A percentile compares a stretch with the other conserved stretches of the same genome.
These are phyloP conservation scores for Cairneyella variabilis DNA, from an alignment of 495 filamentous ascomycete species.

Conservation along the genomic window DNA sequence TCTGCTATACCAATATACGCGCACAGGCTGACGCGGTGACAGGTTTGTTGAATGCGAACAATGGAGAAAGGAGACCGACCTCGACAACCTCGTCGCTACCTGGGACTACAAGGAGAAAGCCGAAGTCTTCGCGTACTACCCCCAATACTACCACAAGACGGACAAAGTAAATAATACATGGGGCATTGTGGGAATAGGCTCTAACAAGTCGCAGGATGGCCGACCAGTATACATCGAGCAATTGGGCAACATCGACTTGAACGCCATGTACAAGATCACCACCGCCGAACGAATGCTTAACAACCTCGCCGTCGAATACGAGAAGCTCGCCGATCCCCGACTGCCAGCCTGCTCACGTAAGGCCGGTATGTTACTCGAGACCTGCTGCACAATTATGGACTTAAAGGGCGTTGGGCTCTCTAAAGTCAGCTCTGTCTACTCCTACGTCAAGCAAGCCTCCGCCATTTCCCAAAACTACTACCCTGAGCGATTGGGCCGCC, in stretches of 20 bases:
- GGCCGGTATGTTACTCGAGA: constrained; percentile 84
- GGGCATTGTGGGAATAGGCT: not conserved
- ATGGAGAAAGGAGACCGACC: constrained; percentile 83
- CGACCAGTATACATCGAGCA: constrained; percentile 97
- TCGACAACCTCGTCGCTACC: constrained; percentile 74
- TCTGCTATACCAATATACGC: constrained; percentile 6
- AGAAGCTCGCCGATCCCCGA: constrained; percentile 88
- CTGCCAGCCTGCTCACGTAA: constrained; percentile 95
- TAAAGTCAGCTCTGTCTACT: constrained; percentile 72
- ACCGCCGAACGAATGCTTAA: constrained; percentile 88
- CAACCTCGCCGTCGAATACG: constrained; percentile 95
- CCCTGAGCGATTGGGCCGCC: constrained; percentile 80
- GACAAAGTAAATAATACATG: constrained; percentile 66
- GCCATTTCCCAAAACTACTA: constrained; percentile 92
- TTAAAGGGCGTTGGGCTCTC: constrained; percentile 86
- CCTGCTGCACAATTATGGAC: constrained; percentile 96
- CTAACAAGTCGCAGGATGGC: constrained; percentile 62
- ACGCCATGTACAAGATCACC: constrained; percentile 88
- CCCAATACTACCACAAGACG: constrained; percentile 99
- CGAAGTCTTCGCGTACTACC: constrained; percentile 87
- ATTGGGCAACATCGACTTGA: constrained; percentile 87
- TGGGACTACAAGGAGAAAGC: constrained; percentile 91
- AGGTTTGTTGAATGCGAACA: constrained; percentile 92
- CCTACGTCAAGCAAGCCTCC: constrained; percentile 64
- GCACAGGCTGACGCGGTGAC: constrained; percentile 23